Conservation (phyloP, 371 early-diverging fungal species). For the Mucor velutinosus region DNA sequence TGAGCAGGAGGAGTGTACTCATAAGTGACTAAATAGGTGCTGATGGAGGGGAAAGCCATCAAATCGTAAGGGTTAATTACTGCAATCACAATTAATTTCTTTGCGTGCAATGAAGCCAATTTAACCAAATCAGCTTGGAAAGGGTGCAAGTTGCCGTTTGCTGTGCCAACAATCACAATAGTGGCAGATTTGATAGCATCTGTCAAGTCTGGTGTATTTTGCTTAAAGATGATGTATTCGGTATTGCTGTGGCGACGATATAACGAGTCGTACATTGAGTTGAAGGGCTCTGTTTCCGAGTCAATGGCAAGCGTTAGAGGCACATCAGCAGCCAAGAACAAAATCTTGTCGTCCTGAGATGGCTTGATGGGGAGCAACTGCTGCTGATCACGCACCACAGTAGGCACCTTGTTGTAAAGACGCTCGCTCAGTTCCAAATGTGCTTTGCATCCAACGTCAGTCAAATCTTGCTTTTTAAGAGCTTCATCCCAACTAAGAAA, state of each 20-base stretch:
- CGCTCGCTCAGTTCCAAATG: constrained; percentile 29
- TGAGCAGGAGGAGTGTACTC: constrained; percentile 54
- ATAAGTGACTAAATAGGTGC: constrained; percentile 47
- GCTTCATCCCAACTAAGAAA: constrained; percentile 36
- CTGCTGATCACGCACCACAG: constrained; percentile 34
- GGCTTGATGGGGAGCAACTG: constrained; percentile 31
- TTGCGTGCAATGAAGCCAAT: constrained; percentile 20
- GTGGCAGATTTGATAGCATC: constrained; percentile 26
- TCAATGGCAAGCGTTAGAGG: constrained; percentile 50
- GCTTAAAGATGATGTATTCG: constrained; percentile 36
- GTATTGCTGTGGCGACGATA: constrained; percentile 32
- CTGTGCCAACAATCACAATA: constrained; percentile 47
- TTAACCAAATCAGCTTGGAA: constrained; percentile 45
- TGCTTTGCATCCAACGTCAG: constrained; percentile 23
- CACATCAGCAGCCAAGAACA: constrained; percentile 49
- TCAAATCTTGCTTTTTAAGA: constrained; percentile 11
- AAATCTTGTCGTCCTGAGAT: constrained; percentile 15
- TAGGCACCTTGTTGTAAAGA: constrained; percentile 43
- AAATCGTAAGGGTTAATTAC: constrained; percentile 55
- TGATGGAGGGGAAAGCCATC: constrained; percentile 38
- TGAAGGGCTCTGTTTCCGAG: constrained; percentile 49
- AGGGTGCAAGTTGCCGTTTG: constrained; percentile 47
- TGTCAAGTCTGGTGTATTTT: constrained; percentile 13
- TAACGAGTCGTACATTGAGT: constrained; percentile 35
- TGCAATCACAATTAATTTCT: constrained; percentile 32